A percentile compares a stretch with the other conserved stretches of the same genome.
Conservation (phyloP, 352 stramenopile genomes). For the Pythium monospermum region DNA sequence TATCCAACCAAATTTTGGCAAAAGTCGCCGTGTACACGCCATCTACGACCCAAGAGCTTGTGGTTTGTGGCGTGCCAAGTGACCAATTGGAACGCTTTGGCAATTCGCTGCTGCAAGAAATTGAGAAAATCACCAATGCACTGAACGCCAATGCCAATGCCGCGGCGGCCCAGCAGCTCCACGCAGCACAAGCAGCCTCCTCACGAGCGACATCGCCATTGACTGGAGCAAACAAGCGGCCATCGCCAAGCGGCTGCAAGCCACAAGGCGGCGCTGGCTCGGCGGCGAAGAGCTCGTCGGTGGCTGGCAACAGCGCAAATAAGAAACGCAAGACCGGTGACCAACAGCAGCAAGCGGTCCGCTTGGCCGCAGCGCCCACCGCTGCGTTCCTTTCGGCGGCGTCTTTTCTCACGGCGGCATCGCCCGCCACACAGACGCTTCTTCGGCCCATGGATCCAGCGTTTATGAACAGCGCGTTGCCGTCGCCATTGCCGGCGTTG, state of each 20-base stretch:
- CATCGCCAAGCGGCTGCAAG: constrained; percentile 6
- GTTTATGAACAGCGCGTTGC: not conserved
- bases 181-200: not conserved
- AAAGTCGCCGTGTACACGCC: constrained; percentile 63
- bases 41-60: constrained; percentile 47
- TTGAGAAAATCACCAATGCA: constrained; percentile 31
- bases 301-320: constrained; percentile 2
- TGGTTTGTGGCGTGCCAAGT: constrained; percentile 39
- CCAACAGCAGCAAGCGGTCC: not conserved
- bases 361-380: constrained; percentile 1
- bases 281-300: no score
- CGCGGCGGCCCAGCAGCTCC: constrained; percentile 12
- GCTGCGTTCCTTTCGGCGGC: constrained; percentile 1
- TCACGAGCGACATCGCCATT: not conserved
- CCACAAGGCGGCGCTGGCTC: no score
- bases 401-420: constrained; percentile 31
- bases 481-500: constrained; percentile 41
- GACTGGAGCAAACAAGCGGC: constrained; percentile 4
- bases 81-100: constrained; percentile 53
- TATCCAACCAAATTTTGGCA: constrained; percentile 67
- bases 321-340: constrained; percentile 22
- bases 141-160: constrained; percentile 16
- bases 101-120: constrained; percentile 53
- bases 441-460: constrained; percentile 25
- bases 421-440: no score